A percentile compares a stretch with the other conserved stretches of the same genome.
phyloP scores from a whole-genome alignment of 768 basidiomycete genomes.

The Rhodocollybia butyracea region DNA sequence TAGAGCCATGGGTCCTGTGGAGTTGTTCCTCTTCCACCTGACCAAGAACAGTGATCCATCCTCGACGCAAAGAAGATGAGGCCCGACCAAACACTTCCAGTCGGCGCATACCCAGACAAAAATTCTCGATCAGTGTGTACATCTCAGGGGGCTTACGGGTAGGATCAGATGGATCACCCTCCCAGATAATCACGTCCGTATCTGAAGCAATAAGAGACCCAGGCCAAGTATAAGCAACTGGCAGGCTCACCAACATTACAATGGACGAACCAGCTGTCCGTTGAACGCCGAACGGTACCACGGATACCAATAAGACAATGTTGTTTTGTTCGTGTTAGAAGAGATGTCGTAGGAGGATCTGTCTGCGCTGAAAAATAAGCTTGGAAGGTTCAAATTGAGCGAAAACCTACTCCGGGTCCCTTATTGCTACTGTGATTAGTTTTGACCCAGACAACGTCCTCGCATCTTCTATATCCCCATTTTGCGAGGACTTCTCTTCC shows the following conservation, averaged over 20 bases:
- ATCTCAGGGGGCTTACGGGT: slow-evolving; percentile 91
- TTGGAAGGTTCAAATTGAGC: neutral
- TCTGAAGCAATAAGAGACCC: slow-evolving; percentile 40
- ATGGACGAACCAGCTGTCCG: slow-evolving; percentile 96
- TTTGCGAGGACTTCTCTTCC: slow-evolving; percentile 87
- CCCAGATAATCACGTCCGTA: slow-evolving; percentile 97
- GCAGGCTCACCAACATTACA: slow-evolving; percentile 86
- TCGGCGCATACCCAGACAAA: slow-evolving; percentile 89
- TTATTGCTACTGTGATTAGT: slow-evolving; percentile 73
- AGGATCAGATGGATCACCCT: slow-evolving; percentile 83
- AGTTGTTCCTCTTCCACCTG: slow-evolving; percentile 59
- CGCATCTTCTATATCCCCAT: slow-evolving; percentile 94
- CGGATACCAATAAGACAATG: slow-evolving; percentile 97
- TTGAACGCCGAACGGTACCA: slow-evolving; percentile 92
- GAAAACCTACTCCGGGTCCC: slow-evolving; percentile 66
- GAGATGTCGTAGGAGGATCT: slow-evolving; percentile 80
- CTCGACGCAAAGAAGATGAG: slow-evolving; percentile 67
- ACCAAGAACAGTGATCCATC: slow-evolving; percentile 87
- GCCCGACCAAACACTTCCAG: slow-evolving; percentile 84
- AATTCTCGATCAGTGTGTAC: slow-evolving; percentile 95
- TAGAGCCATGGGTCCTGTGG: slow-evolving; percentile 25
- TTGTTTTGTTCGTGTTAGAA: slow-evolving; percentile 89
- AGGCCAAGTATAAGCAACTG: slow-evolving; percentile 12
- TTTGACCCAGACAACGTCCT: slow-evolving; percentile 99
- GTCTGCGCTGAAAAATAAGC: slow-evolving; percentile 41